Conservation (phyloP, 306 rosid species). For the Cucumis cinereus region DNA sequence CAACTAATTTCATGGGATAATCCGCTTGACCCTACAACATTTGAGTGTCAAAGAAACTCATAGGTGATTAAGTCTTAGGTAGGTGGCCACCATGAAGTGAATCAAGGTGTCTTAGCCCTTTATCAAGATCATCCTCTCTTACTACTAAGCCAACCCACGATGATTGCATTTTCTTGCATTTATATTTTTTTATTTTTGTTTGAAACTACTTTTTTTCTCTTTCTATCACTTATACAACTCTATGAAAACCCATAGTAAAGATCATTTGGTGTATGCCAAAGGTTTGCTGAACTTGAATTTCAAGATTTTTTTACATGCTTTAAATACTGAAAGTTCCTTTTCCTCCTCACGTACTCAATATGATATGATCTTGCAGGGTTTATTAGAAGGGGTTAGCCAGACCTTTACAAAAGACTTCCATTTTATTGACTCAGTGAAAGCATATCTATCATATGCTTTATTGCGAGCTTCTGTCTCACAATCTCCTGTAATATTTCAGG, state of each 20-base stretch:
- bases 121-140: too few relatives aligned
- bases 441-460: slow-evolving; percentile 92
- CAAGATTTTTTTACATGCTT: not conserved
- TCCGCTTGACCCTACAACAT: too few relatives aligned
- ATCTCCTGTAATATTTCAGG: slow-evolving; percentile 95
- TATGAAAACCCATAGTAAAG: not conserved
- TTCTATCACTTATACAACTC: not conserved
- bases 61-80: too few relatives aligned
- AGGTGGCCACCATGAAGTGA: too few relatives aligned
- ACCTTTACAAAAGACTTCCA: slow-evolving; percentile 87
- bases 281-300: not conserved
- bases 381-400: slow-evolving; percentile 94
- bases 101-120: too few relatives aligned
- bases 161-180: not conserved
- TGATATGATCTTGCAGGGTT: slow-evolving; percentile 51
- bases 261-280: not conserved
- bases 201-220: not conserved
- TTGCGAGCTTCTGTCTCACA: slow-evolving; percentile 93
- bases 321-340: not conserved
- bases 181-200: not conserved
- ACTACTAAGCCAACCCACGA: too few relatives aligned
- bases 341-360: not conserved
- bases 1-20: too few relatives aligned
- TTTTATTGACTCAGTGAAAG: slow-evolving; percentile 99
- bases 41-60: too few relatives aligned